A percentile compares a stretch with the other conserved stretches of the same genome.
phyloP scores from a whole-genome alignment of 1,139 yeast species.

The Taphrina betulina region DNA sequence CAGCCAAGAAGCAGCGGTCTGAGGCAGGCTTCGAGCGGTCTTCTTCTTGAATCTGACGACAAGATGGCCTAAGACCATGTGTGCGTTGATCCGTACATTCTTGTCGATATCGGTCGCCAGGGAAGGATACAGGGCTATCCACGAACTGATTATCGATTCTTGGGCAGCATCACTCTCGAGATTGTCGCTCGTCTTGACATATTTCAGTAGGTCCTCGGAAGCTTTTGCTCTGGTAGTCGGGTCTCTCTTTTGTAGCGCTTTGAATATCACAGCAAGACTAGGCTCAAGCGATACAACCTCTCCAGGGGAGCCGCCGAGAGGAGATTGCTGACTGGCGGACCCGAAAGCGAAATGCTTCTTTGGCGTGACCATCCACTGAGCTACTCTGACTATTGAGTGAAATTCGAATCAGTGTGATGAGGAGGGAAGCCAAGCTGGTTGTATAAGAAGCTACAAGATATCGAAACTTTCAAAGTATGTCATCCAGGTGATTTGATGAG shows the following conservation, averaged over 20 bases:
- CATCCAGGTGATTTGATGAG: too few species aligned
- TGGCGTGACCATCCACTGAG: constrained; percentile 1
- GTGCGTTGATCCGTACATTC: constrained; percentile 26
- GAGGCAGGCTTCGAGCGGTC: constrained; percentile 6
- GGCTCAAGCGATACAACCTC: constrained; percentile 18
- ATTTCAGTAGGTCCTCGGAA: constrained; percentile 54
- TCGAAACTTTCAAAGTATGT: too few species aligned
- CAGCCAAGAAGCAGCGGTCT: constrained; percentile 13
- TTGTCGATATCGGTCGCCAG: constrained; percentile 27
- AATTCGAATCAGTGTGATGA: too few species aligned
- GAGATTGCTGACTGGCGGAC: background rate
- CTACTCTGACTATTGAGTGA: background rate
- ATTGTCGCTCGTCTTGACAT: constrained; percentile 42
- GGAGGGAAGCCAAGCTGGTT: too few species aligned
- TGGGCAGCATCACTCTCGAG: background rate
- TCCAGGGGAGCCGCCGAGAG: background rate
- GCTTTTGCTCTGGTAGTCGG: constrained; percentile 82
- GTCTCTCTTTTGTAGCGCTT: constrained; percentile 73
- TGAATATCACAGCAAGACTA: constrained; percentile 60
- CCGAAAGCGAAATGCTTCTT: constrained; percentile 9
- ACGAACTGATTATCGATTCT: background rate
- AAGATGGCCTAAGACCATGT: constrained; percentile 13
- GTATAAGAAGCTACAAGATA: too few species aligned
- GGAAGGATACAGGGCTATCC: constrained; percentile 20
- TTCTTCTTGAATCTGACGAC: constrained; percentile 1